A percentile compares a stretch with the other conserved stretches of the same genome.
phyloP scores from a whole-genome alignment of 257 asterid species.

The Petunia axillaris region DNA sequence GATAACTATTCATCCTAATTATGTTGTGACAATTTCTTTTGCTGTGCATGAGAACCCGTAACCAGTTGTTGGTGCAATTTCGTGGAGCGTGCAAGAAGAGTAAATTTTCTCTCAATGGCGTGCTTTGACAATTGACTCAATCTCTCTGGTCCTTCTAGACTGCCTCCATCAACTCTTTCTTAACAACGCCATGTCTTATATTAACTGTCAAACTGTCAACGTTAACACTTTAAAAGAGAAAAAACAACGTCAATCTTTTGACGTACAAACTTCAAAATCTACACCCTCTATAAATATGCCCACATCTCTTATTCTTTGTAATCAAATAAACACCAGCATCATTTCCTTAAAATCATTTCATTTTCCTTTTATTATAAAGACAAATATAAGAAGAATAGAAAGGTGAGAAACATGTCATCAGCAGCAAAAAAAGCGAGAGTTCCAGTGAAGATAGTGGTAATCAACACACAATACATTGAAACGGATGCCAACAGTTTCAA shows the following conservation, averaged over 20 bases:
- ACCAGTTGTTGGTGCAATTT: slow-evolving; percentile 25
- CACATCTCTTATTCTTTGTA: neutral
- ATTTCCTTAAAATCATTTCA: neutral
- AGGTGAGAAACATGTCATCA: slow-evolving; percentile 9
- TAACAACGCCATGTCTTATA: slow-evolving; percentile 2
- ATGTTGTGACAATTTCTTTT: no score
- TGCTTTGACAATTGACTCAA: slow-evolving; percentile 37
- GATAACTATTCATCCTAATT: no score
- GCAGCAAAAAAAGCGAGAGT: neutral
- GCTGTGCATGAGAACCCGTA: neutral
- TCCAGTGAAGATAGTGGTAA: slow-evolving; percentile 49
- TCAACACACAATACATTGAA: slow-evolving; percentile 50
- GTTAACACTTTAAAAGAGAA: neutral
- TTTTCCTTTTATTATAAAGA: neutral
- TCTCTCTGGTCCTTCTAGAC: slow-evolving; percentile 37
- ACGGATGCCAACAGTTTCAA: slow-evolving; percentile 50
- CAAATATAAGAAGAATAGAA: neutral
- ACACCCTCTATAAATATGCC: neutral
- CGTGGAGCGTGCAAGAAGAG: neutral
- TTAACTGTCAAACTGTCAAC: neutral
- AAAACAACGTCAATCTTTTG: neutral
- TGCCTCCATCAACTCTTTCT: slow-evolving; percentile 50
- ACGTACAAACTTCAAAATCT: neutral
- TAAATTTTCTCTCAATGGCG: neutral
- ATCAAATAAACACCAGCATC: neutral